phyloP scores from a whole-genome alignment of 1,284 basidiomycete species.

The Gymnopus androsaceus region DNA sequence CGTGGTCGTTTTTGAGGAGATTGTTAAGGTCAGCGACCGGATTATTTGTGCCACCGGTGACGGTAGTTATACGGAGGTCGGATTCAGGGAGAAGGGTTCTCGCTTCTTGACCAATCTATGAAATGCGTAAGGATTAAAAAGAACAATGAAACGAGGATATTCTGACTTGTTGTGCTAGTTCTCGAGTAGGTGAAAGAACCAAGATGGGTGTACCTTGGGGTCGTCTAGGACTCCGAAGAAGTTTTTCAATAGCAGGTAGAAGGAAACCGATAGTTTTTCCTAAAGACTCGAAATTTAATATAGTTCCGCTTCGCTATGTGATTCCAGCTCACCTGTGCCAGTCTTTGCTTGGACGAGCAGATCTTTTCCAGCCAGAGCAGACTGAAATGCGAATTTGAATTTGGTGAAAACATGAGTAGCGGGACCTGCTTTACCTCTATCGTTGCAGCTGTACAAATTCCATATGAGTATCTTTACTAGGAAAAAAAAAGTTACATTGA shows the following conservation, averaged over 20 bases:
- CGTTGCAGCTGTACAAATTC: not conserved
- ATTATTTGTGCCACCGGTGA: constrained; percentile 56
- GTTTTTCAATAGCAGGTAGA: constrained; percentile 81
- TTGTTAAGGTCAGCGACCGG: constrained; percentile 31
- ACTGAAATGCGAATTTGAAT: constrained; percentile 22
- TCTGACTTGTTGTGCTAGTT: constrained; percentile 83
- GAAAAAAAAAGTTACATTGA: not conserved
- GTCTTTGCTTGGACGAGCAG: constrained; percentile 48
- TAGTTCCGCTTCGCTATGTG: not conserved
- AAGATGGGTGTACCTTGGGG: constrained; percentile 45
- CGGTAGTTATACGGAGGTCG: constrained; percentile 37
- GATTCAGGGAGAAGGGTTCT: constrained; percentile 68
- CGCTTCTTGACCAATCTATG: constrained; percentile 67
- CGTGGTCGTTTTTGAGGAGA: constrained; percentile 47
- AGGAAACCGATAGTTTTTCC: constrained; percentile 92
- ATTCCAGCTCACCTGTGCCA: constrained; percentile 37
- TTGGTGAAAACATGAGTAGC: not conserved
- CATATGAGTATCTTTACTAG: not conserved
- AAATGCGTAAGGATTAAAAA: not conserved
- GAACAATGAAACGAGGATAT: not conserved
- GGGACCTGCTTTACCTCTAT: not conserved
- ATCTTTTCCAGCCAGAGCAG: constrained; percentile 35
- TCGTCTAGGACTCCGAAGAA: constrained; percentile 35
- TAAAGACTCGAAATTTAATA: constrained; percentile 18
- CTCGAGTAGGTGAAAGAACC: constrained; percentile 86